These are phyloP conservation scores for Pythium pyrilobum DNA, from an alignment of 352 stramenopile species.

Conservation along the genomic window DNA sequence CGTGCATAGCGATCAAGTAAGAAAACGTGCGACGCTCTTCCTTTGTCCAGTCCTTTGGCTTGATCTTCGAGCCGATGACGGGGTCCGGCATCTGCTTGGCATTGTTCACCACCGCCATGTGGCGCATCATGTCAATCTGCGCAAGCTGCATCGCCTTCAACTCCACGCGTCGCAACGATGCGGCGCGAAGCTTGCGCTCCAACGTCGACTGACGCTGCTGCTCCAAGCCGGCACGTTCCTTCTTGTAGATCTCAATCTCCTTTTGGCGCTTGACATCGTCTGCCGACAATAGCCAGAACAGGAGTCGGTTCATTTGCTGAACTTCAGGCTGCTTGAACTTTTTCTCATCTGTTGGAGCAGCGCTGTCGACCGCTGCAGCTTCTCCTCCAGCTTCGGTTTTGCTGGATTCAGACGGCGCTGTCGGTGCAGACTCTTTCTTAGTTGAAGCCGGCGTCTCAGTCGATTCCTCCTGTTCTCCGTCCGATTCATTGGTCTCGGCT, in stretches of 20 bases:
- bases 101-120: constrained; percentile 62
- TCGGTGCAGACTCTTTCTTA: constrained; percentile 9
- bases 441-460: too few relatives aligned
- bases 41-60: constrained; percentile 81
- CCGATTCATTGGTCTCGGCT: background rate
- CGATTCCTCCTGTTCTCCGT: constrained; percentile 21
- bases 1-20: constrained; percentile 70
- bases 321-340: constrained; percentile 84
- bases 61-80: constrained; percentile 56
- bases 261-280: constrained; percentile 84
- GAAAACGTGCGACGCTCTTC: constrained; percentile 78
- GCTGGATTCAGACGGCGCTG: too few relatives aligned
- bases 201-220: constrained; percentile 66
- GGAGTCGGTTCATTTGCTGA: constrained; percentile 85
- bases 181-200: constrained; percentile 61
- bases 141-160: constrained; percentile 82
- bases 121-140: constrained; percentile 73
- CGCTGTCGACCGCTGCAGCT: constrained; percentile 18
- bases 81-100: constrained; percentile 53
- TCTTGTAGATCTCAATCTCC: constrained; percentile 73
- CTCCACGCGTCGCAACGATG: constrained; percentile 66
- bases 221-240: constrained; percentile 58
- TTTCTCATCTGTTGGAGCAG: constrained; percentile 20
- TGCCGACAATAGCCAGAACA: constrained; percentile 81
- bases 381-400: too few relatives aligned